Evolutionary conservation across 192 early-diverging fungal species (phyloP), one percentile per base, ranked within the genome.

Genomic region (Phlyctochytrium planicorne): DNA sequence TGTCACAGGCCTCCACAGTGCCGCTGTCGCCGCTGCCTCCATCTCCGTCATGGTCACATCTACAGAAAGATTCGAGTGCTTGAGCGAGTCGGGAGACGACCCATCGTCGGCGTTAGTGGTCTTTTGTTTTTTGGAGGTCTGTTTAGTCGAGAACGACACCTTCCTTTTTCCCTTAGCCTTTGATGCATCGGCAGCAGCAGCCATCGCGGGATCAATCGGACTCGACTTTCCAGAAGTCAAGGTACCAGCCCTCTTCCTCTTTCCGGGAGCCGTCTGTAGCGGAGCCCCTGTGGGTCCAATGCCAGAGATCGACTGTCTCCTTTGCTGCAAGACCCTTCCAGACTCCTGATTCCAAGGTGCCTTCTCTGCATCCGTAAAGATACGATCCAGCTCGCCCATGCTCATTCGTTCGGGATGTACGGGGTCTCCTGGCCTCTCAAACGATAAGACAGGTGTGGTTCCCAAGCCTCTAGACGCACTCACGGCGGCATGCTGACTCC

Each of bases 311-410:
- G 40, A 47, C 40, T 6, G 40, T 20, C 40, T 6, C 40, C 40
- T 6, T 6, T 47, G 6, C 20, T 47, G 40, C 40, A 47, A 20
- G 20, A 14, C 10, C 10, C 20, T 20, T 20, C 40, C 40, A 6
- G 40, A 6, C 20, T 47, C 40, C n/a, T n/a, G n/a, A n/a, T n/a
- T n/a, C n/a, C n/a, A n/a, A n/a, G n/a, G n/a, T 20, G 10, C 40
- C 40, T 20, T 47, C 2, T 71, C 69, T 17, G 62, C 35, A 24
- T 71, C 69, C 12, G n/a, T 50, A 20, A 64, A 64, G 14, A 71
- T 23, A 16, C 63, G 35, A 35, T 71, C 69, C 12, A 71, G 36
- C 32, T 71, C 69, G 30, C 56, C 62, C 33, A 71, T 35, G 63
- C 62, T 65, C 30, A 71, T 36, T 14, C 29, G 35, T 36, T 71